Conservation (phyloP, 768 basidiomycete species). For the Gloeostereum incarnatum region DNA sequence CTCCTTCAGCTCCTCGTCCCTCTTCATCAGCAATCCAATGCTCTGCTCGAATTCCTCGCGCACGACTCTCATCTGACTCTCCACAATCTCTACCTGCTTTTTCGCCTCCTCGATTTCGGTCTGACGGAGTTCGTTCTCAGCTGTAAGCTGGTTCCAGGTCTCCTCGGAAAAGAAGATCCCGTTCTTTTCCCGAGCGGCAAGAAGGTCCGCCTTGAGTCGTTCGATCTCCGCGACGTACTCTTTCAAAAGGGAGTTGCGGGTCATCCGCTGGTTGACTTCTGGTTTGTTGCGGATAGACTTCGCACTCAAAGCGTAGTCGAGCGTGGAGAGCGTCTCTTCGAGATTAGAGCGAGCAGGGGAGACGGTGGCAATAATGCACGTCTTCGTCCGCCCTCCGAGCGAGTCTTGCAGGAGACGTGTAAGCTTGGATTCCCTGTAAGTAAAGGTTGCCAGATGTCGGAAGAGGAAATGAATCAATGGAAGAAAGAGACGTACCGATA, state of each 20-base stretch:
- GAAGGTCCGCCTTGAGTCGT: conserved; percentile 79
- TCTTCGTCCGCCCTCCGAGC: conserved; percentile 95
- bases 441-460: not conserved
- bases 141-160: conserved; percentile 74
- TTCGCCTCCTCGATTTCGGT: conserved; percentile 78
- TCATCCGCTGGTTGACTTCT: conserved; percentile 92
- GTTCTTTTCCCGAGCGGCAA: conserved; percentile 92
- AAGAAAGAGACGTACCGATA: conserved; percentile 54
- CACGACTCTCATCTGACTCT: conserved; percentile 69
- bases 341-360: conserved; percentile 90
- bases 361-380: conserved; percentile 94
- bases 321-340: conserved; percentile 95
- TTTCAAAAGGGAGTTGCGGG: conserved; percentile 83
- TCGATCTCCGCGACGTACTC: conserved; percentile 94
- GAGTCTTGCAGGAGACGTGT: conserved; percentile 98
- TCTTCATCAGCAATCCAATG: conserved; percentile 63
- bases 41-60: conserved; percentile 91
- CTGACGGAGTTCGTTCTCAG: conserved; percentile 67
- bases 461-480: conserved; percentile 3
- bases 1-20: conserved; percentile 66
- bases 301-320: conserved; percentile 93
- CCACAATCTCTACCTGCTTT: conserved; percentile 76
- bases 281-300: conserved; percentile 95
- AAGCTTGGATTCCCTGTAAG: conserved; percentile 83
- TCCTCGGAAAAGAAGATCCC: conserved; percentile 93